These are phyloP conservation scores for Tricholomella constricta DNA, from an alignment of 768 basidiomycete species.

Conservation along the genomic window DNA sequence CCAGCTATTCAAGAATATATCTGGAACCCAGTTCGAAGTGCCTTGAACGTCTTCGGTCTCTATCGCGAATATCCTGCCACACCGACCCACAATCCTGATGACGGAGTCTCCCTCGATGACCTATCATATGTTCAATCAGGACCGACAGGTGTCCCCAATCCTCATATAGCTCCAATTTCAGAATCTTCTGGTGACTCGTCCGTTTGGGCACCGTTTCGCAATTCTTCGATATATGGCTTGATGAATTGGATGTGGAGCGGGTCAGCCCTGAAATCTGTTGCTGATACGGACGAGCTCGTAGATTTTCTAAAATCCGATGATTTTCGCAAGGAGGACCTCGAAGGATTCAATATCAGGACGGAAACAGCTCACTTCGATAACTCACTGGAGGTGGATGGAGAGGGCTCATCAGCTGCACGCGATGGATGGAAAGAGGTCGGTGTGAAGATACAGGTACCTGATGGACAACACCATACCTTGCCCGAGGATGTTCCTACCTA, in stretches of 20 bases:
- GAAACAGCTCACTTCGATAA: slow-evolving; percentile 5
- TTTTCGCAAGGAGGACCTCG: slow-evolving; percentile 10
- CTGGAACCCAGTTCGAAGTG: slow-evolving; percentile 9
- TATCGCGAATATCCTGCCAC: slow-evolving; percentile 15
- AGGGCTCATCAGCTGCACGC: too few relatives aligned
- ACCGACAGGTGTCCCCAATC: too few relatives aligned
- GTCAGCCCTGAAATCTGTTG: slow-evolving; percentile 8
- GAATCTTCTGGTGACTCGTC: too few relatives aligned
- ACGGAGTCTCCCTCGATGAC: too few relatives aligned
- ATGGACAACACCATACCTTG: slow-evolving; percentile 14
- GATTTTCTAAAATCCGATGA: slow-evolving; percentile 11
- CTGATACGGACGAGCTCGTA: slow-evolving; percentile 4
- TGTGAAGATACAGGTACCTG: slow-evolving; percentile 21
- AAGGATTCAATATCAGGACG: not conserved
- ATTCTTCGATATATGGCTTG: slow-evolving; percentile 7
- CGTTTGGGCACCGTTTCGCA: slow-evolving; percentile 10
- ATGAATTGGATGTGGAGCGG: slow-evolving; percentile 20
- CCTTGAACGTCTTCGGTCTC: slow-evolving; percentile 9
- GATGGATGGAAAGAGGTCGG: slow-evolving; percentile 14
- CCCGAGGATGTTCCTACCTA: slow-evolving; percentile 16
- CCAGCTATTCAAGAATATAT: not conserved
- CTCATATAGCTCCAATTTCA: too few relatives aligned
- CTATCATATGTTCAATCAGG: too few relatives aligned
- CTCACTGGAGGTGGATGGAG: too few relatives aligned
- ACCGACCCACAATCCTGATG: slow-evolving; percentile 16